Percentiles rank a stretch among this genome's conserved stretches.
These are phyloP conservation scores for Kockovaella imperatae DNA, from an alignment of 768 basidiomycete genomes.

Conservation along the genomic window DNA sequence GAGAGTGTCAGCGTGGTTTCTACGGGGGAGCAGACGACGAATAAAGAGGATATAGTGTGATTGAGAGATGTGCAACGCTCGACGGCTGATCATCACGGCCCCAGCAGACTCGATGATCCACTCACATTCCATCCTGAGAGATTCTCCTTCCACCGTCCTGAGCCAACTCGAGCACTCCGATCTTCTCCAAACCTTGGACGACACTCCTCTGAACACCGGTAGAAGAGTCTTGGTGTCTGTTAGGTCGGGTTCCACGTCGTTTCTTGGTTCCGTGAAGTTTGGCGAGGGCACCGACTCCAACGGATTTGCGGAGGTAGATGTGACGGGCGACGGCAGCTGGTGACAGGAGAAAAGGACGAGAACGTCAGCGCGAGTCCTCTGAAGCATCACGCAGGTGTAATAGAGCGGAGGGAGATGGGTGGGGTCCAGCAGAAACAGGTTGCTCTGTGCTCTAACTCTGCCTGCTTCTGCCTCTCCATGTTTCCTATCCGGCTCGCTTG, in stretches of 20 bases:
- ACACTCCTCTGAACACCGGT: constrained; percentile 86
- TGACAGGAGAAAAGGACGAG: no score
- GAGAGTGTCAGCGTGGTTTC: background rate
- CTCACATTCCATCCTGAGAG: constrained; percentile 80
- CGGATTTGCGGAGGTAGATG: constrained; percentile 98
- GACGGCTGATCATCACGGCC: no score
- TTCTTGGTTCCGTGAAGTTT: constrained; percentile 97
- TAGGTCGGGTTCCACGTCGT: constrained; percentile 91
- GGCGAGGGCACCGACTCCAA: constrained; percentile 69
- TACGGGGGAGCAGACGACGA: background rate
- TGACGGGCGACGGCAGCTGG: constrained; percentile 92
- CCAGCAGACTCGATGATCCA: no score
- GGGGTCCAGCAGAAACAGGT: no score
- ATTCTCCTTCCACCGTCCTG: constrained; percentile 93
- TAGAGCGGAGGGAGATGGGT: background rate
- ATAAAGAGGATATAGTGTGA: no score
- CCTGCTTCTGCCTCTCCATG: no score
- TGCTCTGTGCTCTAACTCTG: no score
- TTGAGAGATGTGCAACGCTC: no score
- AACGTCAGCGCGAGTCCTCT: background rate
- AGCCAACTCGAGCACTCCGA: constrained; percentile 90
- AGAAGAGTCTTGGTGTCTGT: constrained; percentile 82
- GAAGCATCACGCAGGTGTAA: background rate
- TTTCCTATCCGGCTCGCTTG: no score
- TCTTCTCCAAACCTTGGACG: constrained; percentile 96